These are phyloP conservation scores for Candida pini DNA, from an alignment of 805 yeast genomes.

Conservation along the genomic window DNA sequence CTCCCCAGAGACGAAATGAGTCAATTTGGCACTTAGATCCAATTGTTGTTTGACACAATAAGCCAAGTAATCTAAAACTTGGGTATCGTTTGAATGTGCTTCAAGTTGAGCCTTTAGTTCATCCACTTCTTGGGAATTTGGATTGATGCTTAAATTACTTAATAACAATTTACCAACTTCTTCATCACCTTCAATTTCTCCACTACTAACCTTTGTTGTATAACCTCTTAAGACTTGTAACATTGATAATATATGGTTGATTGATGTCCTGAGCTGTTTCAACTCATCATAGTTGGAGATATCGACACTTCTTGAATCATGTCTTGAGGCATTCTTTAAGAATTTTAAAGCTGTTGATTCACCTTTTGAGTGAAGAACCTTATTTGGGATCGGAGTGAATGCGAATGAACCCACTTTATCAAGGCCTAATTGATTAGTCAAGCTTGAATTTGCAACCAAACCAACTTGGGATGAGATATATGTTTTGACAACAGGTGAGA, in stretches of 20 bases:
- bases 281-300: conserved; percentile 37
- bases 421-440: conserved; percentile 32
- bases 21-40: conserved; percentile 69
- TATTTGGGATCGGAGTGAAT: conserved; percentile 72
- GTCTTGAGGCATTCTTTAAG: conserved; percentile 34
- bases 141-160: conserved; percentile 48
- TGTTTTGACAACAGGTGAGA: conserved; percentile 55
- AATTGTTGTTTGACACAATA: conserved; percentile 81
- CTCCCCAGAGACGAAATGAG: conserved; percentile 41
- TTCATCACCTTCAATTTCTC: conserved; percentile 43
- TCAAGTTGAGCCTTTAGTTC: conserved; percentile 57
- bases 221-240: conserved; percentile 46
- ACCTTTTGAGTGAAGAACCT: conserved; percentile 48
- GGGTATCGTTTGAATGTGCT: conserved; percentile 71
- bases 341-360: conserved; percentile 56
- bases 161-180: conserved; percentile 64
- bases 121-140: conserved; percentile 44
- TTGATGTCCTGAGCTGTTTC: conserved; percentile 39
- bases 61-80: conserved; percentile 77
- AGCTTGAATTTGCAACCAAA: conserved; percentile 32
- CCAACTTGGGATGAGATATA: conserved; percentile 77
- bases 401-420: conserved; percentile 47
- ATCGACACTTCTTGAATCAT: conserved; percentile 27
- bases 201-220: conserved; percentile 37
- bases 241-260: conserved; percentile 39